Conservation (phyloP, 2,329 filamentous ascomycete species). For the Nemania serpens region DNA sequence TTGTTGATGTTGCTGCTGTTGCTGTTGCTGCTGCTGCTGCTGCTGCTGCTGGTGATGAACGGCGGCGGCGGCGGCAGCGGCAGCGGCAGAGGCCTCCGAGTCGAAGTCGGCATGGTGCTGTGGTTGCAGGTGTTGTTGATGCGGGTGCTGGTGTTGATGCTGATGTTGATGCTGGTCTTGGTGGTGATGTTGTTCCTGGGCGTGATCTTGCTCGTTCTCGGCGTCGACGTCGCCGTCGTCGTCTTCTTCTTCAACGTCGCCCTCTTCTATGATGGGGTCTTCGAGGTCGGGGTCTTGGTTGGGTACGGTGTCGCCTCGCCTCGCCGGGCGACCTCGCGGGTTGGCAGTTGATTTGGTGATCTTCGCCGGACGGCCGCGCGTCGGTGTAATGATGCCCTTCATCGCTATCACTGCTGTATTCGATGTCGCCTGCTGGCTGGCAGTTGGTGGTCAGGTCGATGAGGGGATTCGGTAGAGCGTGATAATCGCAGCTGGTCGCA, state of each 20-base stretch:
- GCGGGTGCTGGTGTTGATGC: conserved; percentile 27
- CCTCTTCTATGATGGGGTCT: conserved; percentile 35
- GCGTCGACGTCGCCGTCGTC: conserved; percentile 28
- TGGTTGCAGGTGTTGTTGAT: conserved; percentile 27
- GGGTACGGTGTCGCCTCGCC: conserved; percentile 40
- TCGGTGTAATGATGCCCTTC: conserved; percentile 45
- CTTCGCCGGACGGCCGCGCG: conserved; percentile 49
- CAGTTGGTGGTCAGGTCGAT: conserved; percentile 41
- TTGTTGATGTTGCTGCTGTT: too few species aligned
- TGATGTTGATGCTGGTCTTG: conserved; percentile 31
- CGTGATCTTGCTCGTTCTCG: conserved; percentile 34
- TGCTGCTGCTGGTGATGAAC: conserved; percentile 38
- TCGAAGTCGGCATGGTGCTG: conserved; percentile 36
- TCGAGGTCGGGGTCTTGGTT: conserved; percentile 43
- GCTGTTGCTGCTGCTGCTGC: conserved; percentile 38
- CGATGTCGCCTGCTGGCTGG: conserved; percentile 39
- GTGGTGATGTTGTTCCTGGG: conserved; percentile 30
- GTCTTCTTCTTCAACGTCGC: conserved; percentile 29
- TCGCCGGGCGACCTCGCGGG: conserved; percentile 39
- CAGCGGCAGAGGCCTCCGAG: conserved; percentile 40
- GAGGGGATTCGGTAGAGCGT: conserved; percentile 31
- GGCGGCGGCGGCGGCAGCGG: conserved; percentile 41
- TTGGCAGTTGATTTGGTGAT: conserved; percentile 47
- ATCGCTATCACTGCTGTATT: conserved; percentile 38
- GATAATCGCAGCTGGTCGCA: conserved; percentile 40